Evolutionary conservation across 495 filamentous ascomycete species (phyloP).

Genomic region (Hypomontagnella monticulosa): DNA sequence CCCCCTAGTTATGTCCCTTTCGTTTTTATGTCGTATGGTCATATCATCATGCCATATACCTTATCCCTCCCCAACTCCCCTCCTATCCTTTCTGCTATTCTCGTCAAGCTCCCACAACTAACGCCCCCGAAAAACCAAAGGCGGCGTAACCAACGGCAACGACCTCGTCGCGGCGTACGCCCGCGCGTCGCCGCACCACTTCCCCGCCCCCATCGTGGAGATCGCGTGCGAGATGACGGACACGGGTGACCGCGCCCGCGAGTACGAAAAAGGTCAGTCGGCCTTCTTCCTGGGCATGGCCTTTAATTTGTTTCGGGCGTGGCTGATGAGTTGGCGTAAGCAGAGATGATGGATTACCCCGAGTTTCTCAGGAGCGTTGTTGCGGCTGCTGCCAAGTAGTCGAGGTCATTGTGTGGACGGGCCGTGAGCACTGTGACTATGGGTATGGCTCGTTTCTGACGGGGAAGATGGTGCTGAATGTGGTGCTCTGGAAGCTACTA

Average conservation of each 20-base stretch:
- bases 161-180: slow-evolving; percentile 68
- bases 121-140: slow-evolving; percentile 40
- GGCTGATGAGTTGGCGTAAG: slow-evolving; percentile 21
- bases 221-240: slow-evolving; percentile 61
- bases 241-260: slow-evolving; percentile 57
- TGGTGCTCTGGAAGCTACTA: too few species aligned
- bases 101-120: too few species aligned
- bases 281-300: slow-evolving; percentile 44
- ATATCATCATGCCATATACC: not conserved
- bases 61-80: not conserved
- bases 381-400: slow-evolving; percentile 8
- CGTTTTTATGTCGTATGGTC: not conserved
- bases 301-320: slow-evolving; percentile 28
- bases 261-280: slow-evolving; percentile 52
- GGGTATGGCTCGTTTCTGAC: too few species aligned
- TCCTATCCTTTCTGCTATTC: not conserved
- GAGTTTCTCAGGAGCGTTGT: not conserved
- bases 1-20: slow-evolving; percentile 1
- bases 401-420: not conserved
- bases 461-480: too few species aligned
- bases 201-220: slow-evolving; percentile 59
- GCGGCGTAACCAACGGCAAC: slow-evolving; percentile 70
- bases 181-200: slow-evolving; percentile 51
- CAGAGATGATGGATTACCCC: not conserved
- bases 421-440: too few species aligned